These are phyloP conservation scores for Filobasidium wieringae DNA, from an alignment of 768 basidiomycete genomes.

Conservation along the genomic window DNA sequence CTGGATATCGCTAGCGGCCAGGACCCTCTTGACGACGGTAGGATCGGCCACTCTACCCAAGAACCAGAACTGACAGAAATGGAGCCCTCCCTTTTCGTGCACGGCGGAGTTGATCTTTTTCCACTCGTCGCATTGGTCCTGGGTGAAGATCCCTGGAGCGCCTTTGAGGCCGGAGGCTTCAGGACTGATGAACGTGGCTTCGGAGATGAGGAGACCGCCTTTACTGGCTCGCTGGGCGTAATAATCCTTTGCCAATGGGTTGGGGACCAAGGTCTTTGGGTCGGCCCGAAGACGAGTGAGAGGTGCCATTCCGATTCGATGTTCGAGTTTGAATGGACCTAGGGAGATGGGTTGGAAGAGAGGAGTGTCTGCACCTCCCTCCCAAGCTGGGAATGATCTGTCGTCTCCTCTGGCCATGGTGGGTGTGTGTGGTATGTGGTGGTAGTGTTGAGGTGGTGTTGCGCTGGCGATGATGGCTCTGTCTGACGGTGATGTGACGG, in stretches of 20 bases:
- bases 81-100: constrained; percentile 47
- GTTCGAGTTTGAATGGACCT: background rate
- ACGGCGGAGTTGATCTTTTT: constrained; percentile 50
- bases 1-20: constrained; percentile 16
- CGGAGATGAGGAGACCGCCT: constrained; percentile 35
- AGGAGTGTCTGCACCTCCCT: background rate
- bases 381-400: background rate
- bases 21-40: constrained; percentile 3
- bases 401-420: background rate
- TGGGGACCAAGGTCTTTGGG: constrained; percentile 16
- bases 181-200: constrained; percentile 47
- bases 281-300: constrained; percentile 26
- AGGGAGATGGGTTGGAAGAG: background rate
- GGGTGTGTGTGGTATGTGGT: no score
- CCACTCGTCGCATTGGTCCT: constrained; percentile 52
- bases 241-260: constrained; percentile 24
- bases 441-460: no score
- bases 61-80: constrained; percentile 53
- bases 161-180: constrained; percentile 45
- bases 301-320: constrained; percentile 35
- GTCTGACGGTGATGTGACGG: no score
- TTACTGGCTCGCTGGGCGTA: constrained; percentile 34
- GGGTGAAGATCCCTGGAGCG: constrained; percentile 56
- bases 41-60: constrained; percentile 37
- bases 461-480: no score